Percentiles rank a stretch among this genome's conserved stretches.
These are phyloP conservation scores for Cyberlindnera lachancei DNA, from an alignment of 805 yeast genomes.

Conservation along the genomic window DNA sequence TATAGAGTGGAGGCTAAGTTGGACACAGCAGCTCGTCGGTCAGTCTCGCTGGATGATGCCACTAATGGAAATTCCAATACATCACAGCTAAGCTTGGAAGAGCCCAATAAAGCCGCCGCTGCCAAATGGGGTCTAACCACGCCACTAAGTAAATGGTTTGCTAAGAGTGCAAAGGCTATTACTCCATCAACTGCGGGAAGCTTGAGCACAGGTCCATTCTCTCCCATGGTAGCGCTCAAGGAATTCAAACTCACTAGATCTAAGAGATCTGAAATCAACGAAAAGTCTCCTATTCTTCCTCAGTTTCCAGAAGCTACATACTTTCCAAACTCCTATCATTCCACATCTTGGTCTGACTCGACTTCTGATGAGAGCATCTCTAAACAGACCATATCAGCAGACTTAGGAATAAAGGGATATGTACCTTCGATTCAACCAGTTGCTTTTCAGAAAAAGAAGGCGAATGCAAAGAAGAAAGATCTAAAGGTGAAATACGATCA, in stretches of 20 bases:
- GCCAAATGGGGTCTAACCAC: constrained; percentile 20
- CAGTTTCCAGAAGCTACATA: constrained; percentile 15
- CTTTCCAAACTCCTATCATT: constrained; percentile 5
- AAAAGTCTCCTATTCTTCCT: constrained; percentile 18
- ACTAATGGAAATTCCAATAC: neutral
- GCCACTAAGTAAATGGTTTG: constrained; percentile 23
- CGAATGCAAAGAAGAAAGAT: neutral
- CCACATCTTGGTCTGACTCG: constrained; percentile 3
- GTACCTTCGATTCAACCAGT: constrained; percentile 15
- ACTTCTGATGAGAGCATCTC: constrained; percentile 4
- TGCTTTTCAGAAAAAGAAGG: constrained; percentile 1
- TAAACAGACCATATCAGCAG: constrained; percentile 9
- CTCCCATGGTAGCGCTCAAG: constrained; percentile 19
- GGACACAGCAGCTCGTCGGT: too few relatives aligned
- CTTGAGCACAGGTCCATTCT: constrained; percentile 16
- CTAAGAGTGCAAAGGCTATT: constrained; percentile 11
- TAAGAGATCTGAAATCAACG: constrained; percentile 7
- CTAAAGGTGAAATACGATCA: neutral
- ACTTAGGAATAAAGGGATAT: constrained; percentile 1
- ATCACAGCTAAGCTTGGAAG: constrained; percentile 17
- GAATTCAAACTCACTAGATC: constrained; percentile 18
- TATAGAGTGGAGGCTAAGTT: constrained; percentile 10
- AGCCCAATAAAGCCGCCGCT: constrained; percentile 7
- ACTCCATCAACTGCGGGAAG: constrained; percentile 9
- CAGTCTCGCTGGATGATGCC: neutral